A percentile compares a stretch with the other conserved stretches of the same genome.
Conservation (phyloP, 1,284 basidiomycete species). For the Pyrrhoderma lamaoense region DNA sequence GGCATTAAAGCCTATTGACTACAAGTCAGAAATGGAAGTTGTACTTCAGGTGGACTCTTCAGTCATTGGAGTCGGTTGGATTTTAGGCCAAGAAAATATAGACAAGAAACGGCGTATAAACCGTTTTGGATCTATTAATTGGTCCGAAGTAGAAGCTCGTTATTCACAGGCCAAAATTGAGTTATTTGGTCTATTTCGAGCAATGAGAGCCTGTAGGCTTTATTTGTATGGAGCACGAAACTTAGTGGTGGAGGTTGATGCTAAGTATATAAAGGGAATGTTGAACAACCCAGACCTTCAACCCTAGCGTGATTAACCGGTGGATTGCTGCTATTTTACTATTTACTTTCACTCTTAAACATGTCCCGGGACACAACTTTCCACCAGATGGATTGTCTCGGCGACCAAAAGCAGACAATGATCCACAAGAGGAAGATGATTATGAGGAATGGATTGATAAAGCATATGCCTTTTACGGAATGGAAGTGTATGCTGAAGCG, state of each 20-base stretch:
- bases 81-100: slow-evolving; percentile 19
- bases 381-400: no score
- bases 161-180: slow-evolving; percentile 24
- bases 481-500: no score
- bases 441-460: slow-evolving; percentile 4
- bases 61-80: slow-evolving; percentile 27
- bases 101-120: slow-evolving; percentile 23
- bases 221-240: slow-evolving; percentile 3
- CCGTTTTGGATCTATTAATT: slow-evolving; percentile 29
- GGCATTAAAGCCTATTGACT: slow-evolving; percentile 29
- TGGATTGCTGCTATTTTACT: slow-evolving; percentile 21
- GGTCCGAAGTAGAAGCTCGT: slow-evolving; percentile 29
- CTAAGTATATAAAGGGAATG: slow-evolving; percentile 23
- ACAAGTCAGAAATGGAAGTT: slow-evolving; percentile 24
- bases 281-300: slow-evolving; percentile 20
- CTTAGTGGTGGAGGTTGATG: slow-evolving; percentile 21
- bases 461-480: background rate
- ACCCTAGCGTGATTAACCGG: slow-evolving; percentile 20
- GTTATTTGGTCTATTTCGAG: slow-evolving; percentile 1
- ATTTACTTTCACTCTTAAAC: slow-evolving; percentile 20
- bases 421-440: background rate
- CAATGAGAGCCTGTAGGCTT: background rate
- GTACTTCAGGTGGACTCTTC: slow-evolving; percentile 33
- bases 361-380: slow-evolving; percentile 18
- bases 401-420: background rate